Evolutionary conservation across 1,139 yeast species (phyloP).

Genomic region (Kurtzmaniella quercitrusa): DNA sequence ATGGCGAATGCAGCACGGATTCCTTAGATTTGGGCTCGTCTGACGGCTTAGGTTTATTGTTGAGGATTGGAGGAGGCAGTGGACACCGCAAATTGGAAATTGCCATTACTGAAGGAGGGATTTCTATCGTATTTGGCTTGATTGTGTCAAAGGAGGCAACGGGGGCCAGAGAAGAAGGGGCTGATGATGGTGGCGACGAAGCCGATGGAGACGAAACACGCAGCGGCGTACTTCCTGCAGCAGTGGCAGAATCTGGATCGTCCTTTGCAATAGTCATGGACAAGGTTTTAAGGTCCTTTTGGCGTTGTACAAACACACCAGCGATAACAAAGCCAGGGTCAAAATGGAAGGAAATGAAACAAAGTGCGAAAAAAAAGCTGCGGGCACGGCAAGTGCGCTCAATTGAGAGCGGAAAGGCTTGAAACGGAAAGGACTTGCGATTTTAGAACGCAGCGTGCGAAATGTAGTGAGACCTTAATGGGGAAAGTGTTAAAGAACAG

Average conservation of each 20-base stretch:
- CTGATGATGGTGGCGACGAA: neutral
- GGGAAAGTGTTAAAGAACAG: too few relatives aligned
- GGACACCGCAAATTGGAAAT: slow-evolving; percentile 59
- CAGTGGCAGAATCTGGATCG: neutral
- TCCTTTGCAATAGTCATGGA: neutral
- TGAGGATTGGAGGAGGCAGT: slow-evolving; percentile 65
- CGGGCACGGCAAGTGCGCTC: too few relatives aligned
- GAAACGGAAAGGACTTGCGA: too few relatives aligned
- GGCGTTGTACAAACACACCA: neutral
- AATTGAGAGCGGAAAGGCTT: too few relatives aligned
- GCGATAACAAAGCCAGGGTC: neutral
- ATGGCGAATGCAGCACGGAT: too few relatives aligned
- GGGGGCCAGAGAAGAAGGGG: neutral
- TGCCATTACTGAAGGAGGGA: slow-evolving; percentile 47
- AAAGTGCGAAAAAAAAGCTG: too few relatives aligned
- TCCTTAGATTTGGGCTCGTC: neutral
- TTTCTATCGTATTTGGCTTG: slow-evolving; percentile 13
- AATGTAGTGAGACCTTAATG: too few relatives aligned
- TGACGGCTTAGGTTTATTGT: slow-evolving; percentile 18
- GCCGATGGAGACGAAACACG: neutral
- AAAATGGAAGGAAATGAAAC: neutral
- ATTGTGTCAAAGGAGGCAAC: slow-evolving; percentile 3
- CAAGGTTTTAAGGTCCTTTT: too few relatives aligned
- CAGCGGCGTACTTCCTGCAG: neutral
- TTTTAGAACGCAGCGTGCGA: too few relatives aligned